phyloP scores from a whole-genome alignment of 2,329 filamentous ascomycete genomes.

The Tolypocladium cylindrosporum region DNA sequence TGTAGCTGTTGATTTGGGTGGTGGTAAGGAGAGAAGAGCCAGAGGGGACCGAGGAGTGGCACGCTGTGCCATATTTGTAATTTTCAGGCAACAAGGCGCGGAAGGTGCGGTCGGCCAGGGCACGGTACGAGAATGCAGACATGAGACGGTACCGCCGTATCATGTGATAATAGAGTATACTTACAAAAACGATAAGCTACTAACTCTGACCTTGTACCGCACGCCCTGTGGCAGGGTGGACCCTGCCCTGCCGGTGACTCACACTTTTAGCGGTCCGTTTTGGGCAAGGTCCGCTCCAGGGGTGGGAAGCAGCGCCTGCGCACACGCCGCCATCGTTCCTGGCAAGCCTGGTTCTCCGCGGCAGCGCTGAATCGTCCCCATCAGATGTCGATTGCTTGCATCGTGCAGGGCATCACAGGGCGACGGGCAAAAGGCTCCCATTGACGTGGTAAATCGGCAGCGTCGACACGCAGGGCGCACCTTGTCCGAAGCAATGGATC shows the following conservation, averaged over 20 bases:
- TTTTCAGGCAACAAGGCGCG: slow-evolving; percentile 34
- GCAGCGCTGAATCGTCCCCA: background rate
- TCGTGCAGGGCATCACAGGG: background rate
- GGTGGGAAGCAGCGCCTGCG: slow-evolving; percentile 6
- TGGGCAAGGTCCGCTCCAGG: slow-evolving; percentile 15
- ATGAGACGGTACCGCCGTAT: background rate
- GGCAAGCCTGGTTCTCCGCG: background rate
- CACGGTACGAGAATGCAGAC: background rate
- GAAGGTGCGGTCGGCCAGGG: slow-evolving; percentile 5
- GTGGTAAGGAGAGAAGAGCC: slow-evolving; percentile 19
- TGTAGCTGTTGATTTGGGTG: slow-evolving; percentile 20
- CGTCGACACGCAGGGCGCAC: background rate
- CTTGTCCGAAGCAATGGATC: too few species aligned
- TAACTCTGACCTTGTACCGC: slow-evolving; percentile 2
- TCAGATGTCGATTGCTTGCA: background rate
- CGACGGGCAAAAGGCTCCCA: background rate
- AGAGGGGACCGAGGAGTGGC: slow-evolving; percentile 9
- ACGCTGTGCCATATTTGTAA: slow-evolving; percentile 28
- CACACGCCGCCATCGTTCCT: background rate
- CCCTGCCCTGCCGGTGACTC: slow-evolving; percentile 20
- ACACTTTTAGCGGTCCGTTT: slow-evolving; percentile 19
- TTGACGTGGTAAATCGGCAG: background rate
- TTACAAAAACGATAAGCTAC: background rate
- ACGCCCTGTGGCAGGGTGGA: slow-evolving; percentile 14
- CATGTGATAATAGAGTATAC: background rate